These are phyloP conservation scores for Eragrostis curvula DNA, from an alignment of 176 grass and related monocot species.

Conservation along the genomic window DNA sequence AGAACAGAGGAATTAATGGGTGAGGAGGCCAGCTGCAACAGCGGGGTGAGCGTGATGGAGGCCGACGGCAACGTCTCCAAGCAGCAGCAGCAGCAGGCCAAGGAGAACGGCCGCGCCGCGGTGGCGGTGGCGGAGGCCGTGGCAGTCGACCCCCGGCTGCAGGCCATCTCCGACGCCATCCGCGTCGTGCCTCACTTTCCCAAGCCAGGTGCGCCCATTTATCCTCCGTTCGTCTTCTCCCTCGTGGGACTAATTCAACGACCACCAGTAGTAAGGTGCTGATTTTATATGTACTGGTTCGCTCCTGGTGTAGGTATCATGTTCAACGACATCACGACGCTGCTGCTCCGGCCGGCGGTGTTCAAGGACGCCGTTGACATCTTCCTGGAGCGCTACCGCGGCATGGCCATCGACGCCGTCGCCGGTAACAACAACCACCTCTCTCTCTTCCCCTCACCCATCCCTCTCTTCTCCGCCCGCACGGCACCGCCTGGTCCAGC, in stretches of 20 bases:
- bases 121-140: background rate
- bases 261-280: no score
- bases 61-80: background rate
- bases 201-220: constrained; percentile 55
- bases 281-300: background rate
- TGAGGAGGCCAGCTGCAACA: constrained; percentile 52
- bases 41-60: constrained; percentile 35
- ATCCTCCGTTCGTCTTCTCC: background rate
- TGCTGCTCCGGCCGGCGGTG: constrained; percentile 72
- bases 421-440: constrained; percentile 50
- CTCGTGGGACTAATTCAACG: background rate
- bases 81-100: constrained; percentile 2
- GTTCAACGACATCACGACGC: constrained; percentile 98
- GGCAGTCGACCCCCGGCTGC: constrained; percentile 60
- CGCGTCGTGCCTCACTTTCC: constrained; percentile 94
- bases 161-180: constrained; percentile 86
- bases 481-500: background rate
- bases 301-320: constrained; percentile 69
- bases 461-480: background rate
- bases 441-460: background rate
- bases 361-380: constrained; percentile 93
- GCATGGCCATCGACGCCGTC: constrained; percentile 74
- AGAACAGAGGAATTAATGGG: constrained; percentile 39
- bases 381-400: constrained; percentile 87
- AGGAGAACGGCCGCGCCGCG: constrained; percentile 43